Percentiles rank a stretch among this genome's conserved stretches.
phyloP scores from a whole-genome alignment of 164 flowering plant species.

The Paratinospora sagittata region DNA sequence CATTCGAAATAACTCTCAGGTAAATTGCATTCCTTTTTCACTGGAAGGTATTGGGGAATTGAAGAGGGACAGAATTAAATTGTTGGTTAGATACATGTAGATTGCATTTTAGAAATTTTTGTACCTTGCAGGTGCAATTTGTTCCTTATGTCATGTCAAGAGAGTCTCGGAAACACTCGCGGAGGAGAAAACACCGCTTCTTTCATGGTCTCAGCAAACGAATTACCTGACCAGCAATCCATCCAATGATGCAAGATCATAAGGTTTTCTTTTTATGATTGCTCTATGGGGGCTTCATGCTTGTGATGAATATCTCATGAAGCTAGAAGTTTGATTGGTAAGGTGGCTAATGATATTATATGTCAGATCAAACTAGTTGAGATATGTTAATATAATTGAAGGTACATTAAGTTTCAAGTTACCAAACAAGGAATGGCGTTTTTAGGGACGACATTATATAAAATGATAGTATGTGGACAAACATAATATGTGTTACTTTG shows the following conservation, averaged over 20 bases:
- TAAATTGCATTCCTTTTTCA: conserved; percentile 10
- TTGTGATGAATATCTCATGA: background rate
- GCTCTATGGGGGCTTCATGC: background rate
- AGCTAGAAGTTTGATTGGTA: no score
- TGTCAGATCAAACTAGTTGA: no score
- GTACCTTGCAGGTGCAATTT: conserved; percentile 26
- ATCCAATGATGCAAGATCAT: background rate
- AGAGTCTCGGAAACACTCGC: conserved; percentile 21
- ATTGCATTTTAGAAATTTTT: background rate
- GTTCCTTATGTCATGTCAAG: conserved; percentile 23
- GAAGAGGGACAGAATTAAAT: no score
- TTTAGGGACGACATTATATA: no score
- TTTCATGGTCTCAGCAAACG: conserved; percentile 32
- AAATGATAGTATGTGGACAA: no score
- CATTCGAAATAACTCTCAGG: conserved; percentile 77
- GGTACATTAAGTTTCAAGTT: no score
- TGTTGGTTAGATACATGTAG: background rate
- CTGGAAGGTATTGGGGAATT: background rate
- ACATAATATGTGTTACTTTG: no score
- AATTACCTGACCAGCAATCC: no score
- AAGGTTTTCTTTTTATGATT: background rate
- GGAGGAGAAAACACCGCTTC: conserved; percentile 27
- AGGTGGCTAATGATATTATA: no score
- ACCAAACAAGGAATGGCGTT: no score
- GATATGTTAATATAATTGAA: no score